Conservation (phyloP, 225 moss, liverwort and hornwort species). For the Pseudoscleropodium purum region DNA sequence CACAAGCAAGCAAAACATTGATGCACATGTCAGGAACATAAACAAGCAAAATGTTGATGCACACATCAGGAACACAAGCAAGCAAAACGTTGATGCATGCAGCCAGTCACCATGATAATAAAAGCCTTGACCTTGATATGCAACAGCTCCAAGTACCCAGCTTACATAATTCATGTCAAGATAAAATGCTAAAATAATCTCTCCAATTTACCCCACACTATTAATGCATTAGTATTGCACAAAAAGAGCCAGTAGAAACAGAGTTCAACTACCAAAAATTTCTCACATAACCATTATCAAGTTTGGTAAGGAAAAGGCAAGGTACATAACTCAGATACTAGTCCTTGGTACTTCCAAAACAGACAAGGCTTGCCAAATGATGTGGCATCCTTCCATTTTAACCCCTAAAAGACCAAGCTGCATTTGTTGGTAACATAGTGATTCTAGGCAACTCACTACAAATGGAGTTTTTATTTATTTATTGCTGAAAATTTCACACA, state of each 20-base stretch:
- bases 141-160: background rate
- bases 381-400: background rate
- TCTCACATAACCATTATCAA: background rate
- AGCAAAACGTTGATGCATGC: background rate
- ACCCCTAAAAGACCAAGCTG: background rate
- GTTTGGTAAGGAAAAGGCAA: background rate
- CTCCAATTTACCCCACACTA: background rate
- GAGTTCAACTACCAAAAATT: background rate
- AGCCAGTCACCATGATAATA: background rate
- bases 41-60: background rate
- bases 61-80: background rate
- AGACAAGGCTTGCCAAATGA: background rate
- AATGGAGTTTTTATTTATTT: too few relatives aligned
- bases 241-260: background rate
- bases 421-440: too few relatives aligned
- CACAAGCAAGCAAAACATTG: background rate
- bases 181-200: background rate
- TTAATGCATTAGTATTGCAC: background rate
- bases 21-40: too few relatives aligned
- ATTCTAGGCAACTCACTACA: too few relatives aligned
- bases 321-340: background rate
- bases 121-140: background rate
- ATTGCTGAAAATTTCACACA: too few relatives aligned
- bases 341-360: background rate
- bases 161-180: background rate